These are phyloP conservation scores for Fusarium humuli DNA, from an alignment of 2,329 filamentous ascomycete genomes.

Conservation along the genomic window DNA sequence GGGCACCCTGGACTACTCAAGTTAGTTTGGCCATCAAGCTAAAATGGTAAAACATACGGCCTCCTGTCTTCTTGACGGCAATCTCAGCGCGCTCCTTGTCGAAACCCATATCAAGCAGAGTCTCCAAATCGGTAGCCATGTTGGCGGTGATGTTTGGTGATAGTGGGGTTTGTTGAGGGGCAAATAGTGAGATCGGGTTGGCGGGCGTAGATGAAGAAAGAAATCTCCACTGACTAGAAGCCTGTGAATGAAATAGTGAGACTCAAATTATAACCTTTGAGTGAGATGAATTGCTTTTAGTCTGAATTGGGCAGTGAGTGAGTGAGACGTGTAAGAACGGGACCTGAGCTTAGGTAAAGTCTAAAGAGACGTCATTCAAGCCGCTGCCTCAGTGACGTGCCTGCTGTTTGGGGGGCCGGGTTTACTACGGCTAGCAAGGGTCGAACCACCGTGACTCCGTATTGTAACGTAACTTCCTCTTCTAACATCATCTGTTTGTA, in stretches of 20 bases:
- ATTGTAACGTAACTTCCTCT: neutral
- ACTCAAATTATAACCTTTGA: neutral
- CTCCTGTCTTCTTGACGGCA: conserved; percentile 85
- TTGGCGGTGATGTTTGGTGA: conserved; percentile 54
- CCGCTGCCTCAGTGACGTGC: conserved; percentile 43
- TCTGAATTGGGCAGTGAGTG: neutral
- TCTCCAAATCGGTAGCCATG: conserved; percentile 69
- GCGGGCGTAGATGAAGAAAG: neutral
- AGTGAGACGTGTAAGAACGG: neutral
- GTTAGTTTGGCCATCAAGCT: conserved; percentile 9
- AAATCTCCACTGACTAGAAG: neutral
- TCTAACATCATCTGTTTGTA: neutral
- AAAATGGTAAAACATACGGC: conserved; percentile 65
- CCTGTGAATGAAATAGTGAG: neutral
- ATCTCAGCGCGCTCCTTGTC: conserved; percentile 84
- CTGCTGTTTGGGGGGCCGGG: conserved; percentile 29
- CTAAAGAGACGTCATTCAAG: conserved; percentile 45
- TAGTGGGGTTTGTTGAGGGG: conserved; percentile 42
- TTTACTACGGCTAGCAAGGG: conserved; percentile 42
- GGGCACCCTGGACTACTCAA: conserved; percentile 80
- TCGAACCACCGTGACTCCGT: too few species aligned
- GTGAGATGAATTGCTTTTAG: neutral
- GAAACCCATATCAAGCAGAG: conserved; percentile 80
- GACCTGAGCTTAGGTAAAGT: conserved; percentile 25
- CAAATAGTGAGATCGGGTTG: conserved; percentile 1